Base-by-base conservation (phyloP, 257 asterid genomes). In the Solanum sitiens region DNA sequence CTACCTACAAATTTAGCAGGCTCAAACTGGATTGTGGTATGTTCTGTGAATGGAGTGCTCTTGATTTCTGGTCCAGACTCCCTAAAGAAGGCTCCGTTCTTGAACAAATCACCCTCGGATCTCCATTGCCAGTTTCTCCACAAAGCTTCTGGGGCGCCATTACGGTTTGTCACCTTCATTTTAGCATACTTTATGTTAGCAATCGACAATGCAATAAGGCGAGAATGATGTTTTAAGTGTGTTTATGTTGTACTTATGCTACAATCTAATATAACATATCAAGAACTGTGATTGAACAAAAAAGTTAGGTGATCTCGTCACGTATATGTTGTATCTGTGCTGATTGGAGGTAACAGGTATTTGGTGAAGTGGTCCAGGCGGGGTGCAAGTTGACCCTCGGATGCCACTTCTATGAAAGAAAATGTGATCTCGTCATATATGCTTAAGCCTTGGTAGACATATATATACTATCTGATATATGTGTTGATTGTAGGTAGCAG, bases 71-170 rank as follows among this genome's bases (percentile, higher is more conserved):
- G 87, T 45, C 98, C 98, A 0, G 98, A 95, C 73, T 92, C 93
- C 3, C 82, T 82, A 85, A 95, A 95, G 93, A 40, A 93, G 70
- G 98, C 98, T 79, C 98, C 98, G 42, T 94, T 94, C 63, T 83
- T 35, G 89, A 95, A 93, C 88, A 37, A 39, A 45, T 95, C 98
- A 3, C 95, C 98, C 87, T 95, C 96, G 4, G 96, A 95, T 87
- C 93, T 90, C 98, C 98, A 94, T 86, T 93, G 96, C 98, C 98
- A 95, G 1, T 90, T 72, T 87, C 4, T 85, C 98, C 97, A 94
- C 85, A 91, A 93, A 50, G 83, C 84, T 86, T 89, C 47, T 1
- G 72, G 21, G 4, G 92, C 90, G 15, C 65, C 84, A 83, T 92
- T 94, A 88, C 98, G 93, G 93, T 94, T 93, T 7, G 98, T 95